Percentiles rank a stretch among this genome's conserved stretches.
These are phyloP conservation scores for Dioszegia aurantiaca DNA, from an alignment of 768 basidiomycete genomes.

Conservation along the genomic window DNA sequence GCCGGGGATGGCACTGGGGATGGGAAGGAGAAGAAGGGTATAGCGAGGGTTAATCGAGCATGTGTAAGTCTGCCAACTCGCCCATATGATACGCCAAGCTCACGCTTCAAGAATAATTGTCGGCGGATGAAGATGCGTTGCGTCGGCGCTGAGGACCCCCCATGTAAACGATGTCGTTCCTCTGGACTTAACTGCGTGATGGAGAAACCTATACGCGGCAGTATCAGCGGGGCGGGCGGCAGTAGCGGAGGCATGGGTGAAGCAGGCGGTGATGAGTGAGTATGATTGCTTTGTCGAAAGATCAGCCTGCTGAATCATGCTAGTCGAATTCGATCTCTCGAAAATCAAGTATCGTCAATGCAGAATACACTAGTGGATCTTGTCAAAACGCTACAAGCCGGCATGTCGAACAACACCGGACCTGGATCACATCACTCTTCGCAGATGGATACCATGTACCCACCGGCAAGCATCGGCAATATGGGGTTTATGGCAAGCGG, in stretches of 20 bases:
- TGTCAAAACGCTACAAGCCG: constrained; percentile 67
- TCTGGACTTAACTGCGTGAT: constrained; percentile 88
- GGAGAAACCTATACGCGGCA: constrained; percentile 72
- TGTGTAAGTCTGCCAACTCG: too few species aligned
- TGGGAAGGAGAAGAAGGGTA: constrained; percentile 43
- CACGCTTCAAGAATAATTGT: constrained; percentile 74
- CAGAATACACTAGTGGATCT: constrained; percentile 78
- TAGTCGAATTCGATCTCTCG: constrained; percentile 86
- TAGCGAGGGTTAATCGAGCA: constrained; percentile 51
- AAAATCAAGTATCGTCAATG: constrained; percentile 77
- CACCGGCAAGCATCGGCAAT: not conserved
- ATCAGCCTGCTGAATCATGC: too few species aligned
- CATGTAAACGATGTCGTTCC: constrained; percentile 89
- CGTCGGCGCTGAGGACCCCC: constrained; percentile 91
- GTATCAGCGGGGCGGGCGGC: not conserved
- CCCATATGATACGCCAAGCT: too few species aligned
- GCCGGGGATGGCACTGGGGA: constrained; percentile 14
- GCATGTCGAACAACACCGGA: constrained; percentile 24
- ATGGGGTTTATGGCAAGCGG: not conserved
- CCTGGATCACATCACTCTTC: constrained; percentile 18
- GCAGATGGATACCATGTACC: constrained; percentile 2
- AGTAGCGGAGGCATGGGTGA: not conserved
- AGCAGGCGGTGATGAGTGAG: constrained; percentile 44
- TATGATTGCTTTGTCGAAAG: not conserved
- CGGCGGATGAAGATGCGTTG: constrained; percentile 97